Base-by-base conservation (phyloP, 371 early-diverging fungal genomes). In the Mucor ambiguus region DNA sequence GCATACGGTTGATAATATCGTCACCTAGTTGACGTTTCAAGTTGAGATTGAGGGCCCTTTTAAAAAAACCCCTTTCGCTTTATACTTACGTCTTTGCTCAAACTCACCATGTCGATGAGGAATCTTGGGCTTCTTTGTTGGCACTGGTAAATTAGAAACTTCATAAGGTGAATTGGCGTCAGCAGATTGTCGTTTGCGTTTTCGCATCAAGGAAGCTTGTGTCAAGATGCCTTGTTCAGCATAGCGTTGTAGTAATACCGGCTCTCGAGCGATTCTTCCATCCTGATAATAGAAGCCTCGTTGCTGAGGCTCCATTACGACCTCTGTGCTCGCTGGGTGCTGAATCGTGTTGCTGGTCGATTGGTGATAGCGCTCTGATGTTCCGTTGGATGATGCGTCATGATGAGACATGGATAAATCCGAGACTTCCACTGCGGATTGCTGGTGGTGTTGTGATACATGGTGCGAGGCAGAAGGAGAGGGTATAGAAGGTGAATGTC, bases 61-160 rank as follows among this genome's bases (percentile, higher is more conserved):
- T 43, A n/a, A 46, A 10, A n/a, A n/a, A n/a, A n/a, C 6, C 41
- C 11, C 29, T 22, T 49, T 28, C 41, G 38, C 22, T 6, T 28
- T 33, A 22, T 20, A 69, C 73, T 73, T 77, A 83, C 83, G 83
- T 77, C 83, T 69, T 49, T 71, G 71, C 43, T 82, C 83, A 64
- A 82, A 82, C 63, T 78, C 83, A 29, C 83, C 83, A 58, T 82
- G 80, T 24, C 83, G 68, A 66, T 83, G 83, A 29, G 83, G 83
- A 49, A 78, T 80, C 68, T 83, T 83, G 0, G 78, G 75, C 59
- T 82, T 82, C 49, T 80, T 82, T 2, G 72, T 62, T 10, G 75
- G 65, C 5, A 52, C 54, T 28, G 76, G 72, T 3, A 71, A 41
- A 52, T 63, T 63, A 4, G 70, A 64, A 20, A 70, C 35, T 35